Evolutionary conservation across 331 rosid genomes (phyloP).

Genomic region (Prunus yedoensis): DNA sequence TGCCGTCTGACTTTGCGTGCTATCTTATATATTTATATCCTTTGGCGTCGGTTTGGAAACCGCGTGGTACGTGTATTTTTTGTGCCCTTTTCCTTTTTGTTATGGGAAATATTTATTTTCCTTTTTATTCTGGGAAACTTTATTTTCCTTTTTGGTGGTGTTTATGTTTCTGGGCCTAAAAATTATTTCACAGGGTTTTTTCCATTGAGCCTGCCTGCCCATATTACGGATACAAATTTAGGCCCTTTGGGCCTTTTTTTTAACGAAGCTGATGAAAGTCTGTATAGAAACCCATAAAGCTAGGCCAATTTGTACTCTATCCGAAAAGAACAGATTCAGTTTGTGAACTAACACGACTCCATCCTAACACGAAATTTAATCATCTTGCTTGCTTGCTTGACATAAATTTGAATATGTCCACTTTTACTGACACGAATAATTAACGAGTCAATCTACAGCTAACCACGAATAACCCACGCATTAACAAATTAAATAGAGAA

Average conservation of each 20-base stretch:
- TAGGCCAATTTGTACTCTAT: background rate
- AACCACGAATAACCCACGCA: no score
- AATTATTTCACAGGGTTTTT: background rate
- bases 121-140: no score
- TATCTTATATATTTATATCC: background rate
- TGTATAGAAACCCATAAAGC: background rate
- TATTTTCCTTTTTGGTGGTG: no score
- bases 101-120: no score
- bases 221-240: background rate
- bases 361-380: no score
- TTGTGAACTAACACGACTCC: no score
- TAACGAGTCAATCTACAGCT: no score
- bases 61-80: background rate
- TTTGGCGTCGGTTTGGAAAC: background rate
- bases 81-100: background rate
- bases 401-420: no score
- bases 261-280: background rate
- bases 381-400: no score
- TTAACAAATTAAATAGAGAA: no score
- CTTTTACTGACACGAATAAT: no score
- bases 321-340: background rate
- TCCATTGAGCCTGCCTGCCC: background rate
- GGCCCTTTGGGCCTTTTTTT: background rate
- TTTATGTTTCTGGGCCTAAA: background rate
- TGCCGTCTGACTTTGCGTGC: background rate